phyloP scores from a whole-genome alignment of 768 basidiomycete genomes.

The Agrocybe pediades region DNA sequence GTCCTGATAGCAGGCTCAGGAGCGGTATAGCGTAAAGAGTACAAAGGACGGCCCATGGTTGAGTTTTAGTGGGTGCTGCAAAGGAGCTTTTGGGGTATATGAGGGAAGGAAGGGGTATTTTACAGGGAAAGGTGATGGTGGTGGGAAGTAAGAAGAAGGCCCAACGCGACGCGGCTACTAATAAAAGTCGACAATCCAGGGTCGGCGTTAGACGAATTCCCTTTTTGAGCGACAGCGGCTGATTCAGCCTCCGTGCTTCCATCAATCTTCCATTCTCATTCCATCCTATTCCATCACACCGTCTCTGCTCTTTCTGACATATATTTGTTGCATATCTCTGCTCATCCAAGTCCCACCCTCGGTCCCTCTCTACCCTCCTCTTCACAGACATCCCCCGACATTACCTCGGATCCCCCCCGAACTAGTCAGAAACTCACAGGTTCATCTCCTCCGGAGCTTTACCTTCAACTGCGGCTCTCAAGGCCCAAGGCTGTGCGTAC shows the following conservation, averaged over 20 bases:
- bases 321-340: not conserved
- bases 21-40: not conserved
- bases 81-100: constrained; percentile 28
- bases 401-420: too few relatives aligned
- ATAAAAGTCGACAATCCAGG: constrained; percentile 18
- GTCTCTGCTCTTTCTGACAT: not conserved
- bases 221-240: constrained; percentile 17
- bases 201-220: constrained; percentile 21
- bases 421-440: not conserved
- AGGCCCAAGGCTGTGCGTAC: not conserved
- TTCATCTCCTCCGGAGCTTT: not conserved
- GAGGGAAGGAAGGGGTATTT: constrained; percentile 27
- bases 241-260: constrained; percentile 20
- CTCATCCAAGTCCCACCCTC: not conserved
- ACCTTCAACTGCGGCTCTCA: not conserved
- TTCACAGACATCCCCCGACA: not conserved
- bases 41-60: not conserved
- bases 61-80: constrained; percentile 26
- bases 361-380: not conserved
- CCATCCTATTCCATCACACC: not conserved
- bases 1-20: constrained; percentile 31
- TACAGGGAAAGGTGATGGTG: constrained; percentile 25
- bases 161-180: constrained; percentile 18
- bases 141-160: constrained; percentile 27
- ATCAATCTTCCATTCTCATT: constrained; percentile 2